These are phyloP conservation scores for Polysphondylium violaceum DNA, from an alignment of 78 protist species.

Conservation along the genomic window DNA sequence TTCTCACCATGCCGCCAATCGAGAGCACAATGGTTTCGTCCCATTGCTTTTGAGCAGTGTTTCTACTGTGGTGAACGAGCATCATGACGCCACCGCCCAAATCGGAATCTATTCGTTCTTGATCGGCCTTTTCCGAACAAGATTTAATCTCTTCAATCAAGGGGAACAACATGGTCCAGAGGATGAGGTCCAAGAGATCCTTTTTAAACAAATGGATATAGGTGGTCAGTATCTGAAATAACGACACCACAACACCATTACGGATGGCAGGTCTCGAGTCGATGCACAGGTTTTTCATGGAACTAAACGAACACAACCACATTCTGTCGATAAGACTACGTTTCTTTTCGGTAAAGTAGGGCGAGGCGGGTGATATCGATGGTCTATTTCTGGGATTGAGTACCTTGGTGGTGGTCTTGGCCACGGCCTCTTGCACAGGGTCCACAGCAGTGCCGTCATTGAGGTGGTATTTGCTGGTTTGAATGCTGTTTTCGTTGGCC, in stretches of 20 bases:
- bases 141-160: conserved; percentile 56
- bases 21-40: conserved; percentile 82
- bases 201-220: conserved; percentile 57
- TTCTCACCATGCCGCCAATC: conserved; percentile 60
- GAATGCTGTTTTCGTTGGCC: conserved; percentile 51
- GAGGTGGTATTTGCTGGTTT: conserved; percentile 31
- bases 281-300: conserved; percentile 41
- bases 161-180: conserved; percentile 67
- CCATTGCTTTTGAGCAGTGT: conserved; percentile 84
- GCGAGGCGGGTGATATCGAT: conserved; percentile 16
- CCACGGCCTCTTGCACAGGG: background rate
- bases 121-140: conserved; percentile 63
- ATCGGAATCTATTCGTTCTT: conserved; percentile 68
- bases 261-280: conserved; percentile 64
- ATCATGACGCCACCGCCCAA: conserved; percentile 65
- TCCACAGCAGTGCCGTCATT: conserved; percentile 25
- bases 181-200: conserved; percentile 47
- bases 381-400: conserved; percentile 25
- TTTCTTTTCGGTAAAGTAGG: conserved; percentile 28
- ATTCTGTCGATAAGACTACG: conserved; percentile 38
- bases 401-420: background rate
- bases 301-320: conserved; percentile 64
- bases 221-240: conserved; percentile 41
- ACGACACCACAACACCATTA: conserved; percentile 68
- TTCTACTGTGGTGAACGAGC: conserved; percentile 76